Evolutionary conservation across 1,139 yeast genomes (phyloP).

Genomic region (Zygosaccharomyces sapae): DNA sequence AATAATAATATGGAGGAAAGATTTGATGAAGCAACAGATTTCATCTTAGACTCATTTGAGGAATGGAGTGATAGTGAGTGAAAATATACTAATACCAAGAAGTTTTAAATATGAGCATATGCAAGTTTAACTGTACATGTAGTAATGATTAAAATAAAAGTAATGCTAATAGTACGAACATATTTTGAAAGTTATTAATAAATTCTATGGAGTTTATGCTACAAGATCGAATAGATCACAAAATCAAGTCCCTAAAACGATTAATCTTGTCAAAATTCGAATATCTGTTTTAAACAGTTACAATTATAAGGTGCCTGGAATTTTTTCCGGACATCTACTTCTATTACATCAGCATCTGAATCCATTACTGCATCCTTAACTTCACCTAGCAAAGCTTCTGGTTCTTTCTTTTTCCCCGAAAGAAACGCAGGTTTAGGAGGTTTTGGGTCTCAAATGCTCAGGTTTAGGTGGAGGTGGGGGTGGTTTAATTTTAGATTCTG

Average conservation of each 20-base stretch:
- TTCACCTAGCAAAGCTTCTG: constrained; percentile 2
- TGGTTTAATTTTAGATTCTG: constrained; percentile 14
- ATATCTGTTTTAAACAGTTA: neutral
- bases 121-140: constrained; percentile 1
- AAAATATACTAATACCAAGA: neutral
- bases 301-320: constrained; percentile 11
- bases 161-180: neutral
- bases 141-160: neutral
- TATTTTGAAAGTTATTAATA: neutral
- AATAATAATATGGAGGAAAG: constrained; percentile 75
- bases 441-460: constrained; percentile 25
- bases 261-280: neutral
- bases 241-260: neutral
- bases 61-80: constrained; percentile 39
- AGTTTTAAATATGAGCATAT: neutral
- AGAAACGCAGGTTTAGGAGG: constrained; percentile 33
- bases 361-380: constrained; percentile 10
- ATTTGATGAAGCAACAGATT: constrained; percentile 81
- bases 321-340: constrained; percentile 10
- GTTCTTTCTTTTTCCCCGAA: constrained; percentile 15
- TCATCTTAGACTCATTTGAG: constrained; percentile 66
- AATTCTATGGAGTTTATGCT: neutral
- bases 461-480: constrained; percentile 27
- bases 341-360: constrained; percentile 11
- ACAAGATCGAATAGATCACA: neutral